Base-by-base conservation (phyloP, 2,329 filamentous ascomycete genomes). In the Penicillium sp. region DNA sequence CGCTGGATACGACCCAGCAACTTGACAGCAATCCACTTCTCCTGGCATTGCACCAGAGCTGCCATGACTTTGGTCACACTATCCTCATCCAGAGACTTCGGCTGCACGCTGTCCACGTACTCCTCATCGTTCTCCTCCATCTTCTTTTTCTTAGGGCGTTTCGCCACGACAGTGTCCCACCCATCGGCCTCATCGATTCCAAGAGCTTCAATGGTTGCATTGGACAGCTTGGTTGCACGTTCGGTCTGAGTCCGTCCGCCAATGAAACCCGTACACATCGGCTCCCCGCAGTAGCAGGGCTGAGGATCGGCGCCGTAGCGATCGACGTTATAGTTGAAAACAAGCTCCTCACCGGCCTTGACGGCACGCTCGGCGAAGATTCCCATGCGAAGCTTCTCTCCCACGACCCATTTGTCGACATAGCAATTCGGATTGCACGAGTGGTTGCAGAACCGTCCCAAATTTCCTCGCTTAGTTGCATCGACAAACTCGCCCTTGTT, bases 251-350 rank as follows among this genome's bases (percentile, higher is more conserved):
- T 97, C 76, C 95, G 95, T 65, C 93, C 93, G 59, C 93, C 93
- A 59, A 99, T 96, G 71, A 89, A 97, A 46, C 93, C 93, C 16
- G 90, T 89, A 72, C 93, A 99, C 66, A 96, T 97, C 14, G 84
- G 79, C 72, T 99, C 93, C 54, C 83, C 91, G 69, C 93, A 99
- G 71, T 97, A 97, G 72, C 93, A 99, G 25, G 89, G 90, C 70
- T 97, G 92, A 36, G 93, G 92, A 61, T 99, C 90, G 36, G 93
- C 91, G 56, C 93, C 93, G 67, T 99, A 99, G 57, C 93, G 86
- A 72, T 99, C 93, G 58, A 99, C 93, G 64, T 99, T 99, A 81
- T 99, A 99, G 76, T 99, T 96, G 78, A 99, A 99, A 18, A 95
- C 91, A 49, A 99, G 77, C 71, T 99, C 93, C 70, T 99, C 93